Percentiles rank a stretch among this genome's conserved stretches.
Evolutionary conservation across 1,284 basidiomycete genomes (phyloP).

Genomic region (Phlebopus sp.): DNA sequence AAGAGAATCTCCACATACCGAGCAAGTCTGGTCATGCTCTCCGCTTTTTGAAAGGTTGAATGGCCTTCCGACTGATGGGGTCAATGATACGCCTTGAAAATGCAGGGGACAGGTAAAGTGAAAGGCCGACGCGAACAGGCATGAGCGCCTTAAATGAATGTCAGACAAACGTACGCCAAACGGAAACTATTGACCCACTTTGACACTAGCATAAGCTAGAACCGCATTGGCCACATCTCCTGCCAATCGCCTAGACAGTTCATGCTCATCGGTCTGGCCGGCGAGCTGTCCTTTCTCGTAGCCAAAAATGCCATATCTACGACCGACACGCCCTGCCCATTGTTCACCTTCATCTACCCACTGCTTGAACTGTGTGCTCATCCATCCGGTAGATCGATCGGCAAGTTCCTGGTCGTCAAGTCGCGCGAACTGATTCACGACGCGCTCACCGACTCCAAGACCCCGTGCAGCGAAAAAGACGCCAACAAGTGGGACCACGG

Average conservation of each 20-base stretch:
- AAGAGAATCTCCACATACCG: slow-evolving; percentile 14
- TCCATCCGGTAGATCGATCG: slow-evolving; percentile 32
- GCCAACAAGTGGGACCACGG: slow-evolving; percentile 72
- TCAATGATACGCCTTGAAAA: slow-evolving; percentile 69
- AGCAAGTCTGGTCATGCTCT: not conserved
- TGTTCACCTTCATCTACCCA: slow-evolving; percentile 77
- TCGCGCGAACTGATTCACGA: slow-evolving; percentile 44
- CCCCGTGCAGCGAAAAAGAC: slow-evolving; percentile 73
- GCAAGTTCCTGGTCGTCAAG: slow-evolving; percentile 10
- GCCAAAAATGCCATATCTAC: slow-evolving; percentile 80
- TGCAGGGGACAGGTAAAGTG: slow-evolving; percentile 71
- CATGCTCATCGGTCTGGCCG: slow-evolving; percentile 13
- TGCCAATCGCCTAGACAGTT: slow-evolving; percentile 47
- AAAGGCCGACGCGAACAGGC: slow-evolving; percentile 69
- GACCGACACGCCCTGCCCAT: slow-evolving; percentile 71
- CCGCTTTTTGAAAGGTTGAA: slow-evolving; percentile 21
- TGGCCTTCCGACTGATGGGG: slow-evolving; percentile 41
- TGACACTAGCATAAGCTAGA: slow-evolving; percentile 81
- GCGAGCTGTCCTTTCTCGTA: slow-evolving; percentile 53
- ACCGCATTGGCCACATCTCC: slow-evolving; percentile 77
- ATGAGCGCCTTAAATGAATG: slow-evolving; percentile 53
- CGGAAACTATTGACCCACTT: slow-evolving; percentile 46
- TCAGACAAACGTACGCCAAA: slow-evolving; percentile 3
- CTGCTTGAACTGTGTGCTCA: slow-evolving; percentile 37
- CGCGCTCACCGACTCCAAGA: slow-evolving; percentile 68